These are phyloP conservation scores for Citrus hindsii DNA, from an alignment of 345 rosid genomes.

Conservation along the genomic window DNA sequence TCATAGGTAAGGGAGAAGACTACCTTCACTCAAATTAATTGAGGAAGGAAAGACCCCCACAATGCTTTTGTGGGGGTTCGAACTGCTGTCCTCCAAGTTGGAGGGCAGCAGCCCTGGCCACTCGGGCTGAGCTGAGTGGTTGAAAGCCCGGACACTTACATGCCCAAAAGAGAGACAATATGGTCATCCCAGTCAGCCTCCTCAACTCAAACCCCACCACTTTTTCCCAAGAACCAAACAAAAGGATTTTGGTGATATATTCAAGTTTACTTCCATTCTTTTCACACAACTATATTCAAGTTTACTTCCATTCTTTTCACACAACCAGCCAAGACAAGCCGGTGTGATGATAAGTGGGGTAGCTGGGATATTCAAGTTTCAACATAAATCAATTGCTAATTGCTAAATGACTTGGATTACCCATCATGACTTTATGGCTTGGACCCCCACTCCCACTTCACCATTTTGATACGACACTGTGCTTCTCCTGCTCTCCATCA, in stretches of 20 bases:
- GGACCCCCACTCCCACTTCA: not conserved
- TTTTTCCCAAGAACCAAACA: not conserved
- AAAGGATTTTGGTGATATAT: not conserved
- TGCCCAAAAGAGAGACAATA: not conserved
- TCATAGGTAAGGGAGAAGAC: no score
- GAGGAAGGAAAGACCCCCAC: no score
- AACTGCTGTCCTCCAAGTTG: no score
- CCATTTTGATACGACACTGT: not conserved
- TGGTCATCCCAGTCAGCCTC: not conserved
- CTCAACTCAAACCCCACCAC: not conserved
- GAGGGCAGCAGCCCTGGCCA: no score
- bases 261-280: not conserved
- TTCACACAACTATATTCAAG: not conserved
- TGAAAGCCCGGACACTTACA: not conserved
- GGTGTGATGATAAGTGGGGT: conserved; percentile 8
- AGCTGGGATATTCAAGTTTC: not conserved
- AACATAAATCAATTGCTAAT: not conserved
- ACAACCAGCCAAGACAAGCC: not conserved
- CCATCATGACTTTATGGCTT: not conserved
- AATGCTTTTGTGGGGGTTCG: no score
- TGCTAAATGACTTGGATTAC: conserved; percentile 3
- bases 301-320: not conserved
- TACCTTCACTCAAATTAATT: no score
- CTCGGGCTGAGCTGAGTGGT: no score
- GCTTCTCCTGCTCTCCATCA: not conserved